Conservation (phyloP, 2,329 filamentous ascomycete species). For the Neobulgaria alba region DNA sequence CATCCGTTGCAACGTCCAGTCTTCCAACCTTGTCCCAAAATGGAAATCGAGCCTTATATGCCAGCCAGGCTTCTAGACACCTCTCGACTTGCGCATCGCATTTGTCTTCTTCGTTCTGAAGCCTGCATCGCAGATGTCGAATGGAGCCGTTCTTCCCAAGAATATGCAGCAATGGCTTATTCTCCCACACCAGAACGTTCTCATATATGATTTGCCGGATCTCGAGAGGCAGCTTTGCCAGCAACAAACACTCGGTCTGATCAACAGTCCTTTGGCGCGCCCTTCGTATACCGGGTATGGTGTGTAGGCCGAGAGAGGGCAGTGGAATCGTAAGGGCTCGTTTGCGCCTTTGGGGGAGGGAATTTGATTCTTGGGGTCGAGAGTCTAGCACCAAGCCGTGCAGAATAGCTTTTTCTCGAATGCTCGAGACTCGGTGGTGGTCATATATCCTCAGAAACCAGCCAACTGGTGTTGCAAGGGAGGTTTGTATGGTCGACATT, state of each 20-base stretch:
- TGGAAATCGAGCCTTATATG: conserved; percentile 9
- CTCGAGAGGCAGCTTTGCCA: conserved; percentile 13
- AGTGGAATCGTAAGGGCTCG: conserved; percentile 14
- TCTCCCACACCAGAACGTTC: conserved; percentile 12
- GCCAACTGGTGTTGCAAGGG: conserved; percentile 5
- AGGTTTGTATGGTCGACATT: neutral
- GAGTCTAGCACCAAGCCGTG: conserved; percentile 7
- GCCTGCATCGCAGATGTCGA: conserved; percentile 14
- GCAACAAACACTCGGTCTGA: conserved; percentile 6
- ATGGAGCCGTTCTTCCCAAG: conserved; percentile 11
- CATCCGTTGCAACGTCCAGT: conserved; percentile 14
- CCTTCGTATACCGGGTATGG: conserved; percentile 9
- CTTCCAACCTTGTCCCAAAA: conserved; percentile 6
- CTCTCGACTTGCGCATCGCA: conserved; percentile 10
- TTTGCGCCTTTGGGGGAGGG: conserved; percentile 11
- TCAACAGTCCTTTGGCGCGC: conserved; percentile 10
- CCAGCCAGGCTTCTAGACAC: conserved; percentile 12
- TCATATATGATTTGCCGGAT: conserved; percentile 16
- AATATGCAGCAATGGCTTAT: conserved; percentile 10
- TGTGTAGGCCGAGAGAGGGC: too few relatives aligned
- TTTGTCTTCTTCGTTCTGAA: conserved; percentile 10
- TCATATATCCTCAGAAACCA: conserved; percentile 12
- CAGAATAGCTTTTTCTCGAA: conserved; percentile 8
- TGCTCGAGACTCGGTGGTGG: conserved; percentile 5
- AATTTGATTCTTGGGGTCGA: conserved; percentile 7